Conservation (phyloP, 768 basidiomycete genomes). For the Hemileccinum rubropunctum region DNA sequence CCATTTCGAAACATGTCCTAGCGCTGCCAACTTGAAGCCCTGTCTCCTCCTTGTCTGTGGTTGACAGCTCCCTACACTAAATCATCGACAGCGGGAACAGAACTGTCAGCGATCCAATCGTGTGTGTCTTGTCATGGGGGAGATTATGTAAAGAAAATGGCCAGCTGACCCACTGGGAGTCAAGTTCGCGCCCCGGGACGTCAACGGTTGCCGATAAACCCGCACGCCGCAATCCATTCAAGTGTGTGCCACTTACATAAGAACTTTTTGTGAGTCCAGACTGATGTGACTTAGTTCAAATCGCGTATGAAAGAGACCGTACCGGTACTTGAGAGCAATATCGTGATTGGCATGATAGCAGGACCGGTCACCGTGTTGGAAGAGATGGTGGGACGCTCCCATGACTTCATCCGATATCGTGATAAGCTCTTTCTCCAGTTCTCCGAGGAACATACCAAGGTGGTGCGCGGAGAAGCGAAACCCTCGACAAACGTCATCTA, state of each 20-base stretch:
- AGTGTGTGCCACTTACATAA: no score
- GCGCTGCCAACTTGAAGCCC: neutral
- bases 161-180: no score
- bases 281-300: constrained; percentile 1
- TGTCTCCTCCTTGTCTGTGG: neutral
- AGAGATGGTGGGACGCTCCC: neutral
- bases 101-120: neutral
- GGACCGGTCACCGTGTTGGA: constrained; percentile 1
- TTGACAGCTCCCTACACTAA: neutral
- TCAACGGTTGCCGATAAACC: no score
- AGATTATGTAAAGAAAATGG: neutral
- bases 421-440: constrained; percentile 13
- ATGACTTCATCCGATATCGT: constrained; percentile 7
- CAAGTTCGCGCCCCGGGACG: no score
- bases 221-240: no score
- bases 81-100: neutral
- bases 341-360: neutral
- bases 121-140: neutral
- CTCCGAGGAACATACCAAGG: constrained; percentile 16
- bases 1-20: neutral
- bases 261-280: no score
- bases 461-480: constrained; percentile 5
- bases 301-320: neutral
- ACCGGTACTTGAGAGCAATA: neutral
- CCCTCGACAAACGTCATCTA: constrained; percentile 1